Evolutionary conservation across 345 rosid species (phyloP).

Genomic region (Euphorbia lathyris): DNA sequence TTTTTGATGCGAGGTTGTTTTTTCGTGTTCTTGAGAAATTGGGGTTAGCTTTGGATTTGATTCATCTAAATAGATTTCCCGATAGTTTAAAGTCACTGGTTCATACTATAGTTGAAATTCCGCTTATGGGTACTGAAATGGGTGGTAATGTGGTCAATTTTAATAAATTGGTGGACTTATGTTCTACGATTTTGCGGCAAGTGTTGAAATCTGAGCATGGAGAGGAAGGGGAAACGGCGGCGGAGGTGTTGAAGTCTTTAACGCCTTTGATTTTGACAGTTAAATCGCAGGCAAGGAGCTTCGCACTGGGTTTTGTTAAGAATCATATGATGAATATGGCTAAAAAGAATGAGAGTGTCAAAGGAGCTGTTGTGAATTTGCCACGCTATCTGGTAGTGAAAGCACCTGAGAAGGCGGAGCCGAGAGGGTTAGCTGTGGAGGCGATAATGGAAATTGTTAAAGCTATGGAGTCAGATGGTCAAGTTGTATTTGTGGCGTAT

Average conservation of each 20-base stretch:
- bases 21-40: slow-evolving; percentile 46
- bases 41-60: slow-evolving; percentile 50
- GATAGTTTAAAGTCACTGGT: slow-evolving; percentile 73
- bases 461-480: slow-evolving; percentile 53
- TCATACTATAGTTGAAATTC: slow-evolving; percentile 65
- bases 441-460: slow-evolving; percentile 67
- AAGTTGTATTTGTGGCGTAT: slow-evolving; percentile 48
- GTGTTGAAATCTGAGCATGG: slow-evolving; percentile 67
- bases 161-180: slow-evolving; percentile 41
- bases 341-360: slow-evolving; percentile 40
- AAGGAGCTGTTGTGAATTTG: slow-evolving; percentile 55
- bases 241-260: slow-evolving; percentile 63
- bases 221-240: slow-evolving; percentile 51
- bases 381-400: slow-evolving; percentile 63
- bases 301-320: slow-evolving; percentile 58
- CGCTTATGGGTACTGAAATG: slow-evolving; percentile 39
- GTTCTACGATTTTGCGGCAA: slow-evolving; percentile 49
- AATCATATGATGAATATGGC: slow-evolving; percentile 35
- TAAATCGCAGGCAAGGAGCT: slow-evolving; percentile 65
- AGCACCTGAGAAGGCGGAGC: slow-evolving; percentile 93
- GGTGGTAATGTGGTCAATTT: slow-evolving; percentile 31
- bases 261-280: slow-evolving; percentile 55
- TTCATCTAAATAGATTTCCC: slow-evolving; percentile 77
- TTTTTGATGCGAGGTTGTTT: slow-evolving; percentile 38
- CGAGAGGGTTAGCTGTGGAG: slow-evolving; percentile 75